Conservation (phyloP, 768 basidiomycete genomes). For the Russula foetens region DNA sequence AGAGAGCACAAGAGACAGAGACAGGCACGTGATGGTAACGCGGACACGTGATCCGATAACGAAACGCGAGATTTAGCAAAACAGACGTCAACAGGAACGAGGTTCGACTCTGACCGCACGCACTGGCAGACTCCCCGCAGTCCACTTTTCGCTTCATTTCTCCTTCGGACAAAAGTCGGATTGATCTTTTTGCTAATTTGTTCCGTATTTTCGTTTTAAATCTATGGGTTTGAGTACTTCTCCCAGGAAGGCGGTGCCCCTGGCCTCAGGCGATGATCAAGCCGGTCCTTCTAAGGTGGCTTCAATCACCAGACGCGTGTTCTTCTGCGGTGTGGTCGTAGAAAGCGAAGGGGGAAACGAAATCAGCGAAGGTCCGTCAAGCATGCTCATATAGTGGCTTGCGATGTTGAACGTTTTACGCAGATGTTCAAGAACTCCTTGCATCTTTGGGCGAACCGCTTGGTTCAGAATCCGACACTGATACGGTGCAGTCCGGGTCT, state of each 20-base stretch:
- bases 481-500: conserved; percentile 35
- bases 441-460: conserved; percentile 68
- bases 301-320: conserved; percentile 66
- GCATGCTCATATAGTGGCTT: neutral
- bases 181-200: neutral
- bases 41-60: conserved; percentile 12
- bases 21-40: conserved; percentile 11
- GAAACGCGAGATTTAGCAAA: conserved; percentile 7
- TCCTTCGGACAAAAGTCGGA: neutral
- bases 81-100: conserved; percentile 12
- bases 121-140: neutral
- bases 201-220: neutral
- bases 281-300: conserved; percentile 30
- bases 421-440: conserved; percentile 35
- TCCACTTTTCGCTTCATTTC: neutral
- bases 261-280: conserved; percentile 61
- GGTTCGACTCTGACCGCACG: neutral
- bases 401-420: neutral
- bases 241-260: conserved; percentile 65
- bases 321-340: conserved; percentile 85
- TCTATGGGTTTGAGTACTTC: conserved; percentile 59
- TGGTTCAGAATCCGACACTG: conserved; percentile 39
- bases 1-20: neutral
- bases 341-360: conserved; percentile 69
- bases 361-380: conserved; percentile 52